These are phyloP conservation scores for Naganishia antarctica DNA, from an alignment of 768 basidiomycete species.

Conservation along the genomic window DNA sequence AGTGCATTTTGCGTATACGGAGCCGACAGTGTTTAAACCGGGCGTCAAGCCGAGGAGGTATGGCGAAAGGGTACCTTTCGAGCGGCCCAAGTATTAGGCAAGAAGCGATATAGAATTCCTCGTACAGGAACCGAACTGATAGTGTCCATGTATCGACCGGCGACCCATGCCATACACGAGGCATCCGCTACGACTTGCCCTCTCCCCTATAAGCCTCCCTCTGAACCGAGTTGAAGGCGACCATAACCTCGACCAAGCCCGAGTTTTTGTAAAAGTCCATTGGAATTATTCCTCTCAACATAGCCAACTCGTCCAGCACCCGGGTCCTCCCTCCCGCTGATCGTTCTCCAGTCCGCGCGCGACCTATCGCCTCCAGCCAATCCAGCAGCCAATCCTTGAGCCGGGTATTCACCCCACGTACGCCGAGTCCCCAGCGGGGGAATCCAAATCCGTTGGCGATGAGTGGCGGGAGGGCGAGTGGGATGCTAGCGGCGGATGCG, in stretches of 20 bases:
- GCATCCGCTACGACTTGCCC: background rate
- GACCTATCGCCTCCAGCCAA: conserved; percentile 50
- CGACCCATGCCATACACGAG: background rate
- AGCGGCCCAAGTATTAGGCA: conserved; percentile 3
- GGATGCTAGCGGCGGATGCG: conserved; percentile 74
- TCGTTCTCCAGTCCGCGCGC: conserved; percentile 1
- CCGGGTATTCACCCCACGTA: conserved; percentile 81
- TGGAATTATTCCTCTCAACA: conserved; percentile 29
- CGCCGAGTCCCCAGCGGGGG: conserved; percentile 67
- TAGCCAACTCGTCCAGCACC: background rate
- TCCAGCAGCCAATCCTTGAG: conserved; percentile 67
- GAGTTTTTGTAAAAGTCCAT: conserved; percentile 33
- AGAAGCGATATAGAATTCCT: background rate
- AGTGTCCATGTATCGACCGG: background rate
- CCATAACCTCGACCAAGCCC: conserved; percentile 28
- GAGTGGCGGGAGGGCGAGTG: conserved; percentile 68
- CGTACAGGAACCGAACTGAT: too few species aligned
- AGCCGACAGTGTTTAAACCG: conserved; percentile 20
- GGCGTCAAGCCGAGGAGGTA: conserved; percentile 16
- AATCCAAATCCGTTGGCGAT: conserved; percentile 80
- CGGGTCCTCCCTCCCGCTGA: background rate
- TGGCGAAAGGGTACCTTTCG: conserved; percentile 10
- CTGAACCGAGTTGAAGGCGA: conserved; percentile 29
- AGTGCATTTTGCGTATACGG: conserved; percentile 26
- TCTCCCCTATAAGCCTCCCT: too few species aligned